Conservation (phyloP, 768 basidiomycete genomes). For the Panellus pusillus region DNA sequence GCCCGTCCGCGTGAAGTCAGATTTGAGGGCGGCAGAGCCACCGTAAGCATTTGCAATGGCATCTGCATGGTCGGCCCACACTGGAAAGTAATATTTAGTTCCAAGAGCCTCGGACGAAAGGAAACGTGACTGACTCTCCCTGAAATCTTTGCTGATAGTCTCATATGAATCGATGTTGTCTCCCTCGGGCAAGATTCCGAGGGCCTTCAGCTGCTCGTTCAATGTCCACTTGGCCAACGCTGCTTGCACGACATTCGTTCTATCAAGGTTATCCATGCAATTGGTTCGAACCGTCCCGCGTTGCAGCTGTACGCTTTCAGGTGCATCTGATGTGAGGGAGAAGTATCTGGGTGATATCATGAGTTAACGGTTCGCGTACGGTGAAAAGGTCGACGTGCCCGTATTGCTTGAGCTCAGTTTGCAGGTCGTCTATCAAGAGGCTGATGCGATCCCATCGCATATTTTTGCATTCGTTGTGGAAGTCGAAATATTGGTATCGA, state of each 20-base stretch:
- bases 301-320: slow-evolving; percentile 59
- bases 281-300: slow-evolving; percentile 86
- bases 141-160: slow-evolving; percentile 76
- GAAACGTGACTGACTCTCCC: slow-evolving; percentile 66
- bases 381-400: slow-evolving; percentile 44
- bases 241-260: slow-evolving; percentile 96
- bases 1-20: slow-evolving; percentile 94
- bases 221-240: slow-evolving; percentile 86
- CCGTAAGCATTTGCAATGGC: slow-evolving; percentile 87
- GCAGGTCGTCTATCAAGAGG: slow-evolving; percentile 73
- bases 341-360: slow-evolving; percentile 63
- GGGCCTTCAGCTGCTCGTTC: slow-evolving; percentile 68
- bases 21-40: slow-evolving; percentile 94
- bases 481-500: slow-evolving; percentile 94
- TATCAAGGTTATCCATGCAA: slow-evolving; percentile 96
- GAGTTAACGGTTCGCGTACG: not conserved
- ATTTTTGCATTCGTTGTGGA: slow-evolving; percentile 91
- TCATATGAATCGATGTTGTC: slow-evolving; percentile 83
- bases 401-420: slow-evolving; percentile 65
- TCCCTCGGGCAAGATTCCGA: slow-evolving; percentile 69
- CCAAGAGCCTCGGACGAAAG: not conserved
- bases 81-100: slow-evolving; percentile 39
- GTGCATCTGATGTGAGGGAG: slow-evolving; percentile 53
- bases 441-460: slow-evolving; percentile 95
- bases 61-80: slow-evolving; percentile 98